Evolutionary conservation across 441 rosid genomes (phyloP), one percentile per base, ranked within the genome.

Genomic region (Raphanus hybrid): DNA sequence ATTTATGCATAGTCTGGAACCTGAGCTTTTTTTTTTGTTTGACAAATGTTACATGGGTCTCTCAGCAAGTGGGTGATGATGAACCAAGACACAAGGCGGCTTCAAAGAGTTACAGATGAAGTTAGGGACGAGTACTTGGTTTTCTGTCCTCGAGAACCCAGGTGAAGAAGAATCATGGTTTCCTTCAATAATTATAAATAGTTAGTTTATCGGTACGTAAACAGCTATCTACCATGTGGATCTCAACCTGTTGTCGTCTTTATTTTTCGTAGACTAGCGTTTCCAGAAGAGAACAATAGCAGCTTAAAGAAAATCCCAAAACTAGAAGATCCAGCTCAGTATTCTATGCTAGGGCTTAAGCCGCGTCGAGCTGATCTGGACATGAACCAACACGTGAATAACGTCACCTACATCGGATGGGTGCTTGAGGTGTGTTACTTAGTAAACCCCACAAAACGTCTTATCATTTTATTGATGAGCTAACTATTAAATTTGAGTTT

Each of bases 61-160:
- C 32, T 78, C 92, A 95, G 98, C 82, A 95, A 95, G 85, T 95
- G 99, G 99, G 97, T 95, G 83, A 95, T 91, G 98, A 95, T 95
- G 98, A 95, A 93, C 81, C 90, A 93, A 78, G 91, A 91, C 76
- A 93, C 98, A 2, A 87, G 99, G 79, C 87, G 93, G 77, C 94
- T 95, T 69, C 96, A 93, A 82, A 95, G 89, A 86, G 97, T 91
- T 65, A 78, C 79, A 5, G 98, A 93, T 84, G 97, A 93, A 29
- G 95, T 95, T 72, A 88, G 92, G 35, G 97, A 90, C 35, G 98
- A 95, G 85, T 87, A 86, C 80, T 84, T 89, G 64, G 84, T 87
- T 43, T 93, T 84, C 81, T 91, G 92, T 84, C 97, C 99, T 35
- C 75, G 69, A 70, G 93, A 90, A 81, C 89, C 75, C n/a, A 91